Evolutionary conservation across 1,139 yeast genomes (phyloP), one percentile per base, ranked within the genome.

Genomic region (Barnettozyma hawaiiensis): DNA sequence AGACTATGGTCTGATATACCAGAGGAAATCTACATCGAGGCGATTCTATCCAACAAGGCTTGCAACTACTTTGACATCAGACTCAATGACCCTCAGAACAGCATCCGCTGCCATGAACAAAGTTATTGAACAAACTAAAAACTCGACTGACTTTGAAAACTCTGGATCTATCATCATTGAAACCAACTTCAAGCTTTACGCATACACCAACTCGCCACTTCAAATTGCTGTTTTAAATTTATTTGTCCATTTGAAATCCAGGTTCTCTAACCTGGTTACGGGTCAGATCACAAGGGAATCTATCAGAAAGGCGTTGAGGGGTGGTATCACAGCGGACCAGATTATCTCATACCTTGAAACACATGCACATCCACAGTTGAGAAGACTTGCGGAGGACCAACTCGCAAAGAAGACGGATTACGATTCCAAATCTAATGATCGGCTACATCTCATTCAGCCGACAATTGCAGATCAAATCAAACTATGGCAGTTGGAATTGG

Each of bases 311-410:
- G 98, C 98, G 0, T 66, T 92, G 31, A 64, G 72, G 40, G 87
- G 85, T 55, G 99, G 99, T 23, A 92, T 92, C 52, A 85, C 96
- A 0, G 94, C 98, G 0, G 96, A 87, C 38, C 99, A 92, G 62
- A 85, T 92, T 53, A 83, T 94, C 51, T 78, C 87, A 49, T 92
- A 90, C 58, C 66, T 92, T 42, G 90, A 87, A 50, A 78, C 92
- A 0, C 97, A 92, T 66, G 96, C 97, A 0, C 97, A 92, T 64
- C 86, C 95, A 1, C 96, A 89, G 60, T 85, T 90, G 95, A 69
- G 80, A 46, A 65, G 78, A 40, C 59, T 76, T 37, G 92, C 90
- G 0, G 85, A 82, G 51, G 87, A 80, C 42, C 75, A 67, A 47
- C 62, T 81, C 40, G 81, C 78, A 49, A 83, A 81, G 55, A 81